phyloP scores from a whole-genome alignment of 106 monocot genomes.

The Alisma plantagoaquatica region DNA sequence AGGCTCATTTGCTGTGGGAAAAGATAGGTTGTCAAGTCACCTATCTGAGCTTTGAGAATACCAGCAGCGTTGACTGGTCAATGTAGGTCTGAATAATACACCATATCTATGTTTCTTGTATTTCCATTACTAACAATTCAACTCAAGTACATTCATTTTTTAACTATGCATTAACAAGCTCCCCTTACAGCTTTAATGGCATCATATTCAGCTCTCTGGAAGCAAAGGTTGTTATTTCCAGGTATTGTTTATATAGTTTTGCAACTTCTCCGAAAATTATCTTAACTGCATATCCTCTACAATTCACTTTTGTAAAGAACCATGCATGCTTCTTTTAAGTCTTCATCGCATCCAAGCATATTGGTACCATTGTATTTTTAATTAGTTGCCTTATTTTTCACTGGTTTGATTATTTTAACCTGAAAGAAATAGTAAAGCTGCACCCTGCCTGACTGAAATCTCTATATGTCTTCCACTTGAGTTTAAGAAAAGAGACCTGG shows the following conservation, averaged over 20 bases:
- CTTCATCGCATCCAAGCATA: background rate
- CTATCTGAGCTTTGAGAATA: conserved; percentile 22
- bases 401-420: too few relatives aligned
- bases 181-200: conserved; percentile 59
- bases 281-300: background rate
- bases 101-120: conserved; percentile 13
- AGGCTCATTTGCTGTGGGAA: conserved; percentile 41
- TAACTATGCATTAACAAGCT: background rate
- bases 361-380: too few relatives aligned
- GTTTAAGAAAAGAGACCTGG: too few relatives aligned
- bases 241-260: conserved; percentile 23
- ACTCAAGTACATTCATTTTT: background rate
- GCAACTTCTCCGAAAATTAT: background rate
- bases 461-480: too few relatives aligned
- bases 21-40: conserved; percentile 22
- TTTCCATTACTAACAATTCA: background rate
- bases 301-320: background rate
- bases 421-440: too few relatives aligned
- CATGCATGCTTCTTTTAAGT: background rate
- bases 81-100: too few relatives aligned
- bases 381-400: too few relatives aligned
- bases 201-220: conserved; percentile 76
- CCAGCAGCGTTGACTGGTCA: conserved; percentile 63
- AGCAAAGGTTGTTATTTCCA: conserved; percentile 44
- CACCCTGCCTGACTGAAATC: too few relatives aligned